A percentile compares a stretch with the other conserved stretches of the same genome.
Evolutionary conservation across 2,329 filamentous ascomycete species (phyloP).

Genomic region (Stemphylium beticola): DNA sequence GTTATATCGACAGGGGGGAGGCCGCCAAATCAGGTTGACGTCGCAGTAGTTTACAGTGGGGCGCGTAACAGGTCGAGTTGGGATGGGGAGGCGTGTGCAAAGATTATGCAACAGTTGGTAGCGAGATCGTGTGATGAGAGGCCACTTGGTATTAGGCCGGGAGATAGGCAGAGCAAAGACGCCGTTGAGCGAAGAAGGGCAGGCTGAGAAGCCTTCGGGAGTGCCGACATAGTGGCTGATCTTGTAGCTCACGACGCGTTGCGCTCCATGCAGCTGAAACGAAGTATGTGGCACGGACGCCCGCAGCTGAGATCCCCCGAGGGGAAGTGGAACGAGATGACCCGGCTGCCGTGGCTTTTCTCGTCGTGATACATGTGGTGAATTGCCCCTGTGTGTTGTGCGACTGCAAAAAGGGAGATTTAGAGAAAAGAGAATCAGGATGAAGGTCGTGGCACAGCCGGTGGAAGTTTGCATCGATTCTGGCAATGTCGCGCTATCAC

Average conservation of each 20-base stretch:
- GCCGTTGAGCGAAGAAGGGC: constrained; percentile 6
- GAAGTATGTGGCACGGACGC: constrained; percentile 35
- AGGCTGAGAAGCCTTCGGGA: constrained; percentile 4
- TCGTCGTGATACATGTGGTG: neutral
- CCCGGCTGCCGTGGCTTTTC: neutral
- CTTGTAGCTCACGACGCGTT: constrained; percentile 27
- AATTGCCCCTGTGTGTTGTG: neutral
- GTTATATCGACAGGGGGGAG: neutral
- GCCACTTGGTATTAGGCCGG: neutral
- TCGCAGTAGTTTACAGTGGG: neutral
- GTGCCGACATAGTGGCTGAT: constrained; percentile 25
- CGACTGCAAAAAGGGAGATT: neutral
- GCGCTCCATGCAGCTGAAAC: constrained; percentile 34
- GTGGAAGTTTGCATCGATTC: neutral
- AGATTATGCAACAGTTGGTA: constrained; percentile 1
- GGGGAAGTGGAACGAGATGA: constrained; percentile 4
- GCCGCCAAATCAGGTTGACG: neutral
- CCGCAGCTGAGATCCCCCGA: constrained; percentile 5
- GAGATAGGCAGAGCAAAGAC: neutral
- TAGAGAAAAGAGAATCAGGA: neutral
- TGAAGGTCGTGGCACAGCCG: neutral
- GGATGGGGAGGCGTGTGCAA: neutral
- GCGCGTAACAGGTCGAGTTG: neutral
- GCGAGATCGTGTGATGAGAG: neutral
- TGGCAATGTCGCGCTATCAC: constrained; percentile 7